phyloP scores from a whole-genome alignment of 805 yeast species.

The Starmerella ratchasimensis region DNA sequence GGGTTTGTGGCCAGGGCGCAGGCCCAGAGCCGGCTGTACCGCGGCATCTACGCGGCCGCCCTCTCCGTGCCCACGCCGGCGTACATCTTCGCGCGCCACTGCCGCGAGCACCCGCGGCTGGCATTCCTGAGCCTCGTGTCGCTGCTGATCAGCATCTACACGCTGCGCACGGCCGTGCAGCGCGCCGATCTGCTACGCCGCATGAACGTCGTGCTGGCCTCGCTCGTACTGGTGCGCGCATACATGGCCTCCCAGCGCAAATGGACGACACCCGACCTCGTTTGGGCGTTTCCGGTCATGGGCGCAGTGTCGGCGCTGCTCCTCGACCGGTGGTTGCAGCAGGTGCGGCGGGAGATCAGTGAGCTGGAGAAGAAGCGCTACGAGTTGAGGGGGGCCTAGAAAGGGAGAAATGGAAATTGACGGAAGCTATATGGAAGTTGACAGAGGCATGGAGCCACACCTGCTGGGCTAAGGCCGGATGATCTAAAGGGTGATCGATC shows the following conservation, averaged over 20 bases:
- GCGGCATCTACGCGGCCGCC: constrained; percentile 21
- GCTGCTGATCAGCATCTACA: constrained; percentile 18
- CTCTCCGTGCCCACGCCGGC: constrained; percentile 25
- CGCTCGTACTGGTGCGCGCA: constrained; percentile 17
- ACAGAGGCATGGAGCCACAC: too few relatives aligned
- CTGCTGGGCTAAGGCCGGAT: too few relatives aligned
- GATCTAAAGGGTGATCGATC: too few relatives aligned
- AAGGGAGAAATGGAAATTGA: too few relatives aligned
- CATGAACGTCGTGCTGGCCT: constrained; percentile 18
- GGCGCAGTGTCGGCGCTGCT: constrained; percentile 19
- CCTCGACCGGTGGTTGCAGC: constrained; percentile 22
- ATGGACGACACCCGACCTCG: constrained; percentile 21
- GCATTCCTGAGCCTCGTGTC: constrained; percentile 22
- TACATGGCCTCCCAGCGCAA: constrained; percentile 7
- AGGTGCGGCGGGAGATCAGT: constrained; percentile 18
- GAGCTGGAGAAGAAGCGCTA: constrained; percentile 15
- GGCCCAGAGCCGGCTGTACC: constrained; percentile 17
- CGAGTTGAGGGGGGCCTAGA: constrained; percentile 22
- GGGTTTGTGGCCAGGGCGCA: constrained; percentile 19
- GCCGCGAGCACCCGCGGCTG: constrained; percentile 21
- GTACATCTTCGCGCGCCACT: constrained; percentile 21
- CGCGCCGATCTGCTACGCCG: constrained; percentile 7
- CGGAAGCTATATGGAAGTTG: too few relatives aligned
- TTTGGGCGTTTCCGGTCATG: constrained; percentile 25
- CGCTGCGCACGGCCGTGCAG: constrained; percentile 2